Evolutionary conservation across 805 yeast species (phyloP).

Genomic region (Candida verbasci): DNA sequence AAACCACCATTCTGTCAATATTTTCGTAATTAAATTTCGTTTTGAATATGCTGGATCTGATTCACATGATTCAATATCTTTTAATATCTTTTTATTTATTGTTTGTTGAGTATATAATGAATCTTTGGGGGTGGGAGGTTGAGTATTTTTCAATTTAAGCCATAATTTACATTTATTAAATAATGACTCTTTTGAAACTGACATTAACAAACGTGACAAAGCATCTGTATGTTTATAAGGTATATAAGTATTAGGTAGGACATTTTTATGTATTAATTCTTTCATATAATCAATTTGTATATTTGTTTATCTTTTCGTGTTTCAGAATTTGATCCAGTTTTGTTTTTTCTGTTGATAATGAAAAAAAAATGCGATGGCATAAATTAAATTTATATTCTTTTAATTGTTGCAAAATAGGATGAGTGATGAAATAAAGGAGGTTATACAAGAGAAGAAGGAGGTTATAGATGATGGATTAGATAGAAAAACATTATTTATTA

Average conservation of each 20-base stretch:
- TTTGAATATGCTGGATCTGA: conserved; percentile 17
- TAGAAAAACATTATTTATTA: conserved; percentile 72
- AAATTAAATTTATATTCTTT: background rate
- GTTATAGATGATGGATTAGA: conserved; percentile 40
- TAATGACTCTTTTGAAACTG: conserved; percentile 29
- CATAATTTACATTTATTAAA: conserved; percentile 29
- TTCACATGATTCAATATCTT: conserved; percentile 12
- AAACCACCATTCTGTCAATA: conserved; percentile 50
- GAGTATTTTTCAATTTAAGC: conserved; percentile 30
- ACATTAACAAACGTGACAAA: conserved; percentile 16
- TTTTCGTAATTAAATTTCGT: conserved; percentile 35
- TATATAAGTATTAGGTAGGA: conserved; percentile 35
- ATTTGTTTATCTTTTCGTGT: too few species aligned
- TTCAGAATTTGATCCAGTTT: too few species aligned
- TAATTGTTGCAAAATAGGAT: background rate
- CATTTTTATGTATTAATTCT: conserved; percentile 14
- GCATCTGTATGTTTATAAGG: conserved; percentile 26
- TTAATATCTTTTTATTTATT: conserved; percentile 16
- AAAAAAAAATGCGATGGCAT: too few species aligned
- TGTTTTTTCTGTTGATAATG: too few species aligned
- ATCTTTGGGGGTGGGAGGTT: conserved; percentile 17
- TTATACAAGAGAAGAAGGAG: background rate
- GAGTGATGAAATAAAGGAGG: background rate
- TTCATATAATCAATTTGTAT: too few species aligned
- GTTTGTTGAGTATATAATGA: conserved; percentile 15